phyloP scores from a whole-genome alignment of 208 protist genomes.

The Wallacemonas sp. region DNA sequence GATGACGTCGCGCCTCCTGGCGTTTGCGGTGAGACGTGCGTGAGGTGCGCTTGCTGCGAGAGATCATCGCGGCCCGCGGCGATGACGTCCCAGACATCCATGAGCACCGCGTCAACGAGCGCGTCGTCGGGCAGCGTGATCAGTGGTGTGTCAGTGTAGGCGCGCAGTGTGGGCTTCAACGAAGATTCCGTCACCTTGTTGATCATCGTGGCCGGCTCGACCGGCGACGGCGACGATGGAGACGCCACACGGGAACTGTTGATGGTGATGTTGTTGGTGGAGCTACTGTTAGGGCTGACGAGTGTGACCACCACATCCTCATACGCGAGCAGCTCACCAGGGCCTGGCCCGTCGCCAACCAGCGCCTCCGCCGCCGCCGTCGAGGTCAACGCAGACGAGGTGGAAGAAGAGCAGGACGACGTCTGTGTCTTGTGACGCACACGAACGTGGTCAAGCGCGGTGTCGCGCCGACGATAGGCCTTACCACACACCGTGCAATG shows the following conservation, averaged over 20 bases:
- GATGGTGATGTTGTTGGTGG: too few species aligned
- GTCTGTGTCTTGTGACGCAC: conserved; percentile 36
- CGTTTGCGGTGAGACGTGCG: not conserved
- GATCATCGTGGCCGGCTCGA: not conserved
- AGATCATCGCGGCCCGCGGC: conserved; percentile 55
- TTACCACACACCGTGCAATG: conserved; percentile 70
- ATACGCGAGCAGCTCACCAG: conserved; percentile 51
- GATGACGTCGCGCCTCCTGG: not conserved
- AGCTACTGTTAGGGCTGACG: too few species aligned
- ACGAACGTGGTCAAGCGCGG: conserved; percentile 54
- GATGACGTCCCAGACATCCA: conserved; percentile 65
- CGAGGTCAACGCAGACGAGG: not conserved
- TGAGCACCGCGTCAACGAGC: conserved; percentile 48
- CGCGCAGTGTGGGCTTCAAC: not conserved
- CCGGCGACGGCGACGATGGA: too few species aligned
- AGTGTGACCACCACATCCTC: conserved; percentile 17
- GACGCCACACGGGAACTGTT: too few species aligned
- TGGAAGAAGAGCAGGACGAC: too few species aligned
- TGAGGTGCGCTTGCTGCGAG: conserved; percentile 8
- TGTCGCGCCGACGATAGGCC: conserved; percentile 34
- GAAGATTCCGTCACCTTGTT: not conserved
- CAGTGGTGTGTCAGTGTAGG: conserved; percentile 16
- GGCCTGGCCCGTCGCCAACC: conserved; percentile 49
- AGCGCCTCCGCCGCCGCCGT: conserved; percentile 14
- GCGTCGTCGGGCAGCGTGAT: conserved; percentile 49